Base-by-base conservation (phyloP, 2,329 filamentous ascomycete genomes). In the Cercospora nicotianae region DNA sequence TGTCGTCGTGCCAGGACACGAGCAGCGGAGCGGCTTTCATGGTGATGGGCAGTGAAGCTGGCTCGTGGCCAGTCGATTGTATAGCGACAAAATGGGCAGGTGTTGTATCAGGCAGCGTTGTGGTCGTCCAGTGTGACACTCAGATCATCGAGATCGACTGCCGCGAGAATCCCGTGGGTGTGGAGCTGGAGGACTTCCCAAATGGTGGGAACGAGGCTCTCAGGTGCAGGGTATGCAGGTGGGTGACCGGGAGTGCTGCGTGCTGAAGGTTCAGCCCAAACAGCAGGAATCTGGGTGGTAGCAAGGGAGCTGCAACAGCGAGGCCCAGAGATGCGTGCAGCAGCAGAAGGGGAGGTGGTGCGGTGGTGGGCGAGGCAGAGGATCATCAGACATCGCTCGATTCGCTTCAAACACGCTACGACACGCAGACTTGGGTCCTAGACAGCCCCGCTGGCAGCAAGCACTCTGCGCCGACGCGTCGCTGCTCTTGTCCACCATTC, bases 1-100 rank as follows among this genome's bases (percentile, higher is more conserved):
- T 97, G 78, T 97, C 92, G 81, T 97, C 92, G 82, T 99, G 96
- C 95, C 95, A 99, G 85, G 96, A 93, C 83, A 99, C 94, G 79
- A 98, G 94, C 75, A 99, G 87, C 75, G 95, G 94, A 77, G 93
- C 90, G 78, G 93, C 94, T 87, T 96, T 98, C 95, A 99, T 99
- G 61, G 66, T 76, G 74, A 12, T 31, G 51, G 60, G n/a, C 18
- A 30, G 51, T 20, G 33, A 30, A 31, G 65, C 63, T 67, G 68
- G 68, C 68, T 63, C 51, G 33, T 31, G 31, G 66, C 65, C 68
- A 67, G 68, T 45, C 18, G 39, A 39, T 57, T 23, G 58, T 16
- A 18, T 58, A 63, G 51, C 58, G 51, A 67, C 68, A 70, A 67
- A 68, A 68, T 42, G 63, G 55, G n/a, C 30, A 9, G 13, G 63